phyloP scores from a whole-genome alignment of 768 basidiomycete species.

The Leccinellum albellum region DNA sequence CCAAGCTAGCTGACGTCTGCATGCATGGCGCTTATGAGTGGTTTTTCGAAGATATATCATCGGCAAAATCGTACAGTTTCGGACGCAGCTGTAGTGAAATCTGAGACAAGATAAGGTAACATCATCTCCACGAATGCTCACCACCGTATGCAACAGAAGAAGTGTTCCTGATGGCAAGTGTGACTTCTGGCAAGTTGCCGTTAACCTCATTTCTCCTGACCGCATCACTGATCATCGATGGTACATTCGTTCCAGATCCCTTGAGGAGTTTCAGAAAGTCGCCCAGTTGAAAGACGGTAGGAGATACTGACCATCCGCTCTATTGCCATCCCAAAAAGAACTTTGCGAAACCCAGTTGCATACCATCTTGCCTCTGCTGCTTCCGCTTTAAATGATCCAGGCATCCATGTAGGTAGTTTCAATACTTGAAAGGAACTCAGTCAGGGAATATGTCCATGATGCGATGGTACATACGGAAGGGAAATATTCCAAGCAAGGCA shows the following conservation, averaged over 20 bases:
- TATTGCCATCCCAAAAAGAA: slow-evolving; percentile 23
- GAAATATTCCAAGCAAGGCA: slow-evolving; percentile 22
- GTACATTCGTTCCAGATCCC: slow-evolving; percentile 13
- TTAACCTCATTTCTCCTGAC: slow-evolving; percentile 18
- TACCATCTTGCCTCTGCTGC: slow-evolving; percentile 12
- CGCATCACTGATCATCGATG: slow-evolving; percentile 21
- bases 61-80: slow-evolving; percentile 22
- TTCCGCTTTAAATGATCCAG: slow-evolving; percentile 21
- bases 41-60: neutral
- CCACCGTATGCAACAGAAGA: slow-evolving; percentile 24
- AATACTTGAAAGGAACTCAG: slow-evolving; percentile 15
- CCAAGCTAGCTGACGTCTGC: slow-evolving; percentile 21
- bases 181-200: slow-evolving; percentile 19
- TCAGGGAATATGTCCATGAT: neutral
- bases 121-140: neutral
- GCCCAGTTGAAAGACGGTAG: neutral
- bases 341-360: slow-evolving; percentile 15
- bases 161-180: slow-evolving; percentile 17
- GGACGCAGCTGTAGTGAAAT: slow-evolving; percentile 17
- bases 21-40: neutral
- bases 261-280: slow-evolving; percentile 1
- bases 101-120: neutral
- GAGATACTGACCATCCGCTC: slow-evolving; percentile 18
- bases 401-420: slow-evolving; percentile 26
- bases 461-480: slow-evolving; percentile 21